Evolutionary conservation across 345 rosid genomes (phyloP).

Genomic region (Aquilaria yunnanensis): DNA sequence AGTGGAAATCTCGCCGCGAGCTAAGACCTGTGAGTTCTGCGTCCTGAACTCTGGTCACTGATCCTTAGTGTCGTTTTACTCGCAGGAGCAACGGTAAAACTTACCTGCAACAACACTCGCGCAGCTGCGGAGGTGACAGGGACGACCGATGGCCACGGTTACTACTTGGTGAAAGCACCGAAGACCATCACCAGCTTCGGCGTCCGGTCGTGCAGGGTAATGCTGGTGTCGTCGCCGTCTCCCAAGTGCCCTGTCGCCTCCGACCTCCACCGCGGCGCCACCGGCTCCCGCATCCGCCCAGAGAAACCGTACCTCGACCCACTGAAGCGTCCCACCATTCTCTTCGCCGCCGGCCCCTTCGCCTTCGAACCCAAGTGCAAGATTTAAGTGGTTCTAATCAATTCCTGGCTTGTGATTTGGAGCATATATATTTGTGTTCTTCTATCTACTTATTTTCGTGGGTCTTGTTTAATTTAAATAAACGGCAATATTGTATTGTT

Average conservation of each 20-base stretch:
- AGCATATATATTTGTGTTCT: neutral
- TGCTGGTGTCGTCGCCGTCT: slow-evolving; percentile 38
- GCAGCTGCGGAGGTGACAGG: slow-evolving; percentile 21
- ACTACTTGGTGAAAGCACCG: slow-evolving; percentile 59
- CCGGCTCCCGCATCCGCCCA: slow-evolving; percentile 46
- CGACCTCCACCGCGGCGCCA: slow-evolving; percentile 46
- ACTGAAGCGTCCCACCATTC: slow-evolving; percentile 30
- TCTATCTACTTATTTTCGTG: neutral
- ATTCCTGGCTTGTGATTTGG: no score
- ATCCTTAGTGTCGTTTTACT: no score
- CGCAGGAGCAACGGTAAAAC: slow-evolving; percentile 63
- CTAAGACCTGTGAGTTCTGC: neutral
- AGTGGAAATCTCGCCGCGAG: no score
- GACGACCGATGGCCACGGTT: slow-evolving; percentile 76
- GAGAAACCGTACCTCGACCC: slow-evolving; percentile 23
- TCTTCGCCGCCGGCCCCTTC: slow-evolving; percentile 72
- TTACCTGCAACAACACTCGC: slow-evolving; percentile 59
- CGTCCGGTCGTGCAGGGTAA: slow-evolving; percentile 65
- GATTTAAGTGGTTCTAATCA: slow-evolving; percentile 10
- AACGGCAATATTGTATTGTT: no score
- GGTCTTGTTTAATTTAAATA: neutral
- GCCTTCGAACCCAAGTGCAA: slow-evolving; percentile 74
- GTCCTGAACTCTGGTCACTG: no score
- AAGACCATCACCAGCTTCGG: slow-evolving; percentile 71
- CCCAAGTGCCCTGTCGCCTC: slow-evolving; percentile 41